Conservation (phyloP, 1,284 basidiomycete genomes). For the Mycosarcoma mackinlayi region DNA sequence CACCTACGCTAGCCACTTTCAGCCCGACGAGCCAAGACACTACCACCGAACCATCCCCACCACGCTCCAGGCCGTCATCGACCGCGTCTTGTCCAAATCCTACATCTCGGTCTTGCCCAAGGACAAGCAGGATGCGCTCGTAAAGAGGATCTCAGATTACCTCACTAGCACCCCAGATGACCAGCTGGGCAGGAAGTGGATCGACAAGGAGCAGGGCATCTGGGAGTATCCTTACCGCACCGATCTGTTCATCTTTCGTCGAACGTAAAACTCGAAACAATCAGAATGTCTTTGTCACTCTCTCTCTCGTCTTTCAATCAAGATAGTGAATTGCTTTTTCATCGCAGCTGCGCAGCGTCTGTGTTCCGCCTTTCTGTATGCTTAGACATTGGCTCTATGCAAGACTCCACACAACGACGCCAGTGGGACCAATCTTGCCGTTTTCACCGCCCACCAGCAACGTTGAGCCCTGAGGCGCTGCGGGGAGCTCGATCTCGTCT, state of each 20-base stretch:
- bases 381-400: slow-evolving; percentile 3
- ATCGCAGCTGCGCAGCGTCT: not conserved
- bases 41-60: slow-evolving; percentile 55
- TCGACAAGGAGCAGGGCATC: slow-evolving; percentile 57
- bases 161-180: slow-evolving; percentile 42
- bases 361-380: too few species aligned
- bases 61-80: slow-evolving; percentile 48
- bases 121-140: slow-evolving; percentile 41
- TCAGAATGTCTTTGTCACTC: too few species aligned
- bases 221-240: slow-evolving; percentile 58
- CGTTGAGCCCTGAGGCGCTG: slow-evolving; percentile 27
- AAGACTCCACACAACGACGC: slow-evolving; percentile 39
- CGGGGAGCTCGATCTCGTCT: slow-evolving; percentile 31
- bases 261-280: slow-evolving; percentile 24
- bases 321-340: not conserved
- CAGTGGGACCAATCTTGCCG: slow-evolving; percentile 32
- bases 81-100: slow-evolving; percentile 54
- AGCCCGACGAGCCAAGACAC: slow-evolving; percentile 35
- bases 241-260: slow-evolving; percentile 52
- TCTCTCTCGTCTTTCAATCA: not conserved
- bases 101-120: slow-evolving; percentile 59
- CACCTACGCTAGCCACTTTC: slow-evolving; percentile 32
- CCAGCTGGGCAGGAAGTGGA: slow-evolving; percentile 52
- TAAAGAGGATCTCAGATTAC: slow-evolving; percentile 19
- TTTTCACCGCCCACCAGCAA: slow-evolving; percentile 29